Evolutionary conservation across 768 basidiomycete genomes (phyloP).

Genomic region (Suillus subalutaceus): DNA sequence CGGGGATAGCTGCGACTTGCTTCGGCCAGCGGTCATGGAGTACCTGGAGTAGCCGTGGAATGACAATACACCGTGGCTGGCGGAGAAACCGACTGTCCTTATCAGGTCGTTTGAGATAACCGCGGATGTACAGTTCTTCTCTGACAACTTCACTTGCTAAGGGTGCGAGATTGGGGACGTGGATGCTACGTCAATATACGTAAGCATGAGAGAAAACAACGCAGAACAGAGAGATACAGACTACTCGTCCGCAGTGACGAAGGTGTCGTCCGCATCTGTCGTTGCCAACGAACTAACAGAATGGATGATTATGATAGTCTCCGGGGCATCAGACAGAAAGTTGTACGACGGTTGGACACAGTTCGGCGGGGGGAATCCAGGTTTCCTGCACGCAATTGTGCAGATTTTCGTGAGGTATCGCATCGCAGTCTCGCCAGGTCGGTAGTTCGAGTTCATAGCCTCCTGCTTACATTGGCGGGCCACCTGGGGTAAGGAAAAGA

Average conservation of each 20-base stretch:
- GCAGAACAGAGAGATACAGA: neutral
- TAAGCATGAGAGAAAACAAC: neutral
- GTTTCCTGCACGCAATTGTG: neutral
- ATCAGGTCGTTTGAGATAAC: constrained; percentile 27
- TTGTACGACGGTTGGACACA: neutral
- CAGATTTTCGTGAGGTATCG: constrained; percentile 1
- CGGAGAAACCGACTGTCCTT: neutral
- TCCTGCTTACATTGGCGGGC: constrained; percentile 1
- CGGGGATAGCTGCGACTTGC: neutral
- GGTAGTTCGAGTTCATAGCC: neutral
- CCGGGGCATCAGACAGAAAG: neutral
- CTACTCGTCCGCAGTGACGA: neutral
- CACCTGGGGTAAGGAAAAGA: constrained; percentile 12
- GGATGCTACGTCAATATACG: constrained; percentile 15
- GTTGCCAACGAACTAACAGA: neutral
- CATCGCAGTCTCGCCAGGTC: neutral
- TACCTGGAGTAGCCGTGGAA: constrained; percentile 3
- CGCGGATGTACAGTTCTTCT: constrained; percentile 31
- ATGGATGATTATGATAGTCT: neutral
- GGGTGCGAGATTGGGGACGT: constrained; percentile 19
- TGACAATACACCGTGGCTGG: neutral
- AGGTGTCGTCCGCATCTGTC: neutral
- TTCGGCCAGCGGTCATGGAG: neutral
- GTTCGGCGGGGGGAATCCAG: too few relatives aligned
- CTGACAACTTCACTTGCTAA: constrained; percentile 32